These are phyloP conservation scores for Colletotrichum aenigma DNA, from an alignment of 2,329 filamentous ascomycete genomes.

Conservation along the genomic window DNA sequence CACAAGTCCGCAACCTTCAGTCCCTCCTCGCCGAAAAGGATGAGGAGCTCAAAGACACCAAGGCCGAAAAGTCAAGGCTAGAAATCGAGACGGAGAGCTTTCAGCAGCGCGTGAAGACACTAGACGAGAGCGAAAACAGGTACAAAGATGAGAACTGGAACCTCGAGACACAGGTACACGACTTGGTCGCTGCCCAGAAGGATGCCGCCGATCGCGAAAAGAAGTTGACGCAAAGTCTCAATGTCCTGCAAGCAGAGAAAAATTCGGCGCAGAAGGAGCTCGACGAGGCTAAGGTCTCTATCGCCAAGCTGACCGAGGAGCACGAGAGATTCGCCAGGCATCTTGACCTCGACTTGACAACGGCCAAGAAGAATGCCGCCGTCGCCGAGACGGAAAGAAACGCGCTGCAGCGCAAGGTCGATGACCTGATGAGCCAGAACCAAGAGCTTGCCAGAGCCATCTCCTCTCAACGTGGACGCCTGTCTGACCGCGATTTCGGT, in stretches of 20 bases:
- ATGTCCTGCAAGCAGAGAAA: slow-evolving; percentile 75
- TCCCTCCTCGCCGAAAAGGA: slow-evolving; percentile 85
- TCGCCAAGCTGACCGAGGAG: slow-evolving; percentile 82
- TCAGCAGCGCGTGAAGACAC: slow-evolving; percentile 76
- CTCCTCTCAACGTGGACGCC: slow-evolving; percentile 71
- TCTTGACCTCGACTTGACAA: slow-evolving; percentile 87
- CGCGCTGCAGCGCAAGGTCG: slow-evolving; percentile 82
- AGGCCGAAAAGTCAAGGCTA: slow-evolving; percentile 76
- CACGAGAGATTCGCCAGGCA: slow-evolving; percentile 78
- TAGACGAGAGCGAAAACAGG: slow-evolving; percentile 93
- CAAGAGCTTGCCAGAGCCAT: slow-evolving; percentile 88
- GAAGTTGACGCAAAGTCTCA: slow-evolving; percentile 76
- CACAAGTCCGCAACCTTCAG: slow-evolving; percentile 93
- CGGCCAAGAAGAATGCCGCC: slow-evolving; percentile 78
- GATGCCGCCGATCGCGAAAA: slow-evolving; percentile 84
- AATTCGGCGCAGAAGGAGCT: slow-evolving; percentile 80
- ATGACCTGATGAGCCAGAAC: slow-evolving; percentile 88
- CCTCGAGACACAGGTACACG: slow-evolving; percentile 89
- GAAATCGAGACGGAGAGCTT: slow-evolving; percentile 84
- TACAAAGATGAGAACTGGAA: slow-evolving; percentile 99
- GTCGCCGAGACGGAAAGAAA: slow-evolving; percentile 79
- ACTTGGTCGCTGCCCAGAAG: slow-evolving; percentile 74
- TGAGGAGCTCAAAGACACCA: slow-evolving; percentile 77
- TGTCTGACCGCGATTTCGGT: slow-evolving; percentile 67
- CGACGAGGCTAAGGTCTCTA: slow-evolving; percentile 83